Evolutionary conservation across 2,329 filamentous ascomycete genomes (phyloP).

Genomic region (Cercospora beticola): DNA sequence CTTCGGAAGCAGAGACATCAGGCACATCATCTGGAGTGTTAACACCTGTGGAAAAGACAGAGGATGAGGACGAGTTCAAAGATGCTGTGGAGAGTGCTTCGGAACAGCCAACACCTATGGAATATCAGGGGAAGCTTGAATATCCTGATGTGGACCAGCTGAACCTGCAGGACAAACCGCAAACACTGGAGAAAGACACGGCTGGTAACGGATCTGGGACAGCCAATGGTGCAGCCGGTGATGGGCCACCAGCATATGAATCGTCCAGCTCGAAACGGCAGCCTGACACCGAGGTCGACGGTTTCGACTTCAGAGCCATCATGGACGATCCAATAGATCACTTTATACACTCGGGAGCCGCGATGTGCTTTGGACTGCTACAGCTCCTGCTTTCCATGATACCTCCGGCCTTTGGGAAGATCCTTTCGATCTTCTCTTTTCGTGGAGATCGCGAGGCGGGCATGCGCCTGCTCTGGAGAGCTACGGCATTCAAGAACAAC

Average conservation of each 20-base stretch:
- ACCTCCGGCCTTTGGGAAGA: conserved; percentile 82
- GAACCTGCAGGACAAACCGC: conserved; percentile 26
- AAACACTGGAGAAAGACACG: conserved; percentile 2
- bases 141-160: conserved; percentile 32
- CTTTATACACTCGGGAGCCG: conserved; percentile 85
- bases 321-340: conserved; percentile 70
- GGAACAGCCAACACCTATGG: conserved; percentile 47
- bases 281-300: conserved; percentile 39
- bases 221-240: background rate
- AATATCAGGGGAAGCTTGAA: conserved; percentile 51
- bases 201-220: background rate
- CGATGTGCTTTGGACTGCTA: conserved; percentile 85
- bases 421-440: conserved; percentile 88
- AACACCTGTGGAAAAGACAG: conserved; percentile 31
- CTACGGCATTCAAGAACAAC: conserved; percentile 73
- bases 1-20: conserved; percentile 10
- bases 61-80: conserved; percentile 55
- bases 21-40: conserved; percentile 21
- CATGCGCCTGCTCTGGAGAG: conserved; percentile 84
- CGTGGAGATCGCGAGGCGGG: conserved; percentile 82
- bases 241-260: background rate
- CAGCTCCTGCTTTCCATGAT: conserved; percentile 88
- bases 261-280: conserved; percentile 4
- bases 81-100: conserved; percentile 55
- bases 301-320: conserved; percentile 63